Base-by-base conservation (phyloP, 192 early-diverging fungal species). In the Podila horticola region DNA sequence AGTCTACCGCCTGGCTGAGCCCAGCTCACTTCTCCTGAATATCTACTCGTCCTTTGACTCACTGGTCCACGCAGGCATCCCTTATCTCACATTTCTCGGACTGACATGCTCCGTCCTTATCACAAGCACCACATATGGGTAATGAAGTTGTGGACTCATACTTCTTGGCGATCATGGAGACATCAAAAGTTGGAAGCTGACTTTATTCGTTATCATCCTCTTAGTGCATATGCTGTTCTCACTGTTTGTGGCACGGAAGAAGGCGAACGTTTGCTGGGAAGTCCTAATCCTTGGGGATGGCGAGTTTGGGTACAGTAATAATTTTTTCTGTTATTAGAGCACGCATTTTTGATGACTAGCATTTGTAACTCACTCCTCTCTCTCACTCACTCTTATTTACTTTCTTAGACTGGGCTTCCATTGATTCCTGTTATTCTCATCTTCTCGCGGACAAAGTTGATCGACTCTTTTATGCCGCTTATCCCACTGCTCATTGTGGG, bases 111-210 rank as follows among this genome's bases (percentile, higher is more conserved):
- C 88, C 17, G 84, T 92, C 11, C 66, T 91, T 12, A 88, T 92
- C 58, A 86, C 89, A 24, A 88, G 88, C 66, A 90, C 91, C 8
- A 91, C 90, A 22, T 92, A 92, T 74, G 93, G 89, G 85, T 86
- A 67, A 63, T 64, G 20, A 15, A 45, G 41, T 4, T 12, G 41
- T 15, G 9, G 34, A 36, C 10, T 36, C 41, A 1, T 62, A 41
- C 26, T 15, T 9, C 49, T 48, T 52, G 5, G 15, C 41, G 15
- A 17, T 4, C 38, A 15, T 45, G 41, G 11, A 12, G 41, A 45
- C 41, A 17, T 45, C 15, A 41, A 12, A 13, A 15, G 11, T 45
- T 45, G 2, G 19, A 61, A 12, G 6, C 19, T 61, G 17, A 1
- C 3, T 31, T 31, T 19, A 17, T 19, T 4, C 30, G 1, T 3